These are phyloP conservation scores for Eustoma russellianum DNA, from an alignment of 257 asterid species.

Conservation along the genomic window DNA sequence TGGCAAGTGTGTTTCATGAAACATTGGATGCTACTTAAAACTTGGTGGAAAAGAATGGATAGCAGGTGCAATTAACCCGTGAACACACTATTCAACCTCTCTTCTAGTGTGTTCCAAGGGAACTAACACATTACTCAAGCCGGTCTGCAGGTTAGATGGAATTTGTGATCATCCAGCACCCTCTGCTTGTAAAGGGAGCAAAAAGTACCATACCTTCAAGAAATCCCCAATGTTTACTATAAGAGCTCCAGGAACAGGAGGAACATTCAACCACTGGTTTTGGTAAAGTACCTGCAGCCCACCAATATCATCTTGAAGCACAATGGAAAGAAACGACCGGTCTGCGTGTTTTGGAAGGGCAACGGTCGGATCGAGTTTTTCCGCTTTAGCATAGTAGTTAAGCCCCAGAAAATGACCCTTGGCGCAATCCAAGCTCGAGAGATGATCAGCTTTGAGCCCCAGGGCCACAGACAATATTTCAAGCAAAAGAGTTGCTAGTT, in stretches of 20 bases:
- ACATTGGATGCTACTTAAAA: no score
- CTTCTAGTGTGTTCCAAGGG: no score
- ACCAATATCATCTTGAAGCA: constrained; percentile 22
- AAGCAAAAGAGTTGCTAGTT: constrained; percentile 10
- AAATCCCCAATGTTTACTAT: constrained; percentile 24
- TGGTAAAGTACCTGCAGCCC: constrained; percentile 21
- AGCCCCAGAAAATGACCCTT: constrained; percentile 12
- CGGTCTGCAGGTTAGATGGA: no score
- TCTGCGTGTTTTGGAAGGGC: constrained; percentile 19
- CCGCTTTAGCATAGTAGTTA: constrained; percentile 22
- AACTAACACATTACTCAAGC: no score
- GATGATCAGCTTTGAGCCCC: constrained; percentile 17
- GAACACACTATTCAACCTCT: no score
- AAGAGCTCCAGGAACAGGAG: constrained; percentile 12
- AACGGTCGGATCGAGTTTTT: constrained; percentile 18
- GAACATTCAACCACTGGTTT: constrained; percentile 23
- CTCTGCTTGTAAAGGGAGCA: no score
- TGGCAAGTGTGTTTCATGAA: no score
- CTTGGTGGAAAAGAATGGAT: no score
- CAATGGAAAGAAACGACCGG: constrained; percentile 12
- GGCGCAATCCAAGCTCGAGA: constrained; percentile 16
- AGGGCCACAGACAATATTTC: constrained; percentile 14
- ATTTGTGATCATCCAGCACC: no score
- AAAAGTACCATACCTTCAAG: constrained; percentile 8
- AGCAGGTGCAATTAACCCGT: no score